Base-by-base conservation (phyloP, 805 yeast species). In the Zygotorulaspora florentina region DNA sequence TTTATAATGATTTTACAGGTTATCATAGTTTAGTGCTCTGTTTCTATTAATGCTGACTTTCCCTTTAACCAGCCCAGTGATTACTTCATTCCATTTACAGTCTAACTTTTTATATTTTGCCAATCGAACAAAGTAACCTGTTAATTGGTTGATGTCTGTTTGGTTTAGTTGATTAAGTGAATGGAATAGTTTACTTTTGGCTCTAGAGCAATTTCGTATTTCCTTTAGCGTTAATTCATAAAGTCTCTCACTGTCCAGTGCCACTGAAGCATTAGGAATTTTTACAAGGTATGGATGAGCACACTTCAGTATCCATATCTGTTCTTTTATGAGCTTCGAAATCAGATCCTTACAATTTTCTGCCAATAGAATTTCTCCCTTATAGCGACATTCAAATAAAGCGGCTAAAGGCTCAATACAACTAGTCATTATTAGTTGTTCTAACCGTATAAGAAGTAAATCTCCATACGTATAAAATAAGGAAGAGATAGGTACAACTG, bases 101-200 rank as follows among this genome's bases (percentile, higher is more conserved):
- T 67, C 55, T 1, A 71, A 39, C 1, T 70, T 66, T 35, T 67
- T 64, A 44, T 65, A 61, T 25, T 56, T 52, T 1, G 84, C 91
- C 47, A 76, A 65, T 12, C 58, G 55, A 2, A 72, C 77, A 30
- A 87, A 70, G 55, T 77, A 83, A 1, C 93, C 95, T 53, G 83
- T 87, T 31, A 85, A 76, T 56, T 73, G 80, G 46, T 77, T 80
- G 13, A 86, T 74, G 58, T 86, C 90, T 0, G 87, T 80, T 8
- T 62, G 64, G 39, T 69, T 71, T 45, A 74, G 56, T 12, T 30
- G 33, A 11, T 50, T 49, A 36, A 49, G 34, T 10, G 47, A 47
- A 8, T 36, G 26, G 7, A 26, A 58, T 64, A 51, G 66, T 61
- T 38, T 71, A 57, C 13, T 80, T 67, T 54, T 83, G 85, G 79